These are phyloP conservation scores for Zychaea mexicana DNA, from an alignment of 371 early-diverging fungal species.

Conservation along the genomic window DNA sequence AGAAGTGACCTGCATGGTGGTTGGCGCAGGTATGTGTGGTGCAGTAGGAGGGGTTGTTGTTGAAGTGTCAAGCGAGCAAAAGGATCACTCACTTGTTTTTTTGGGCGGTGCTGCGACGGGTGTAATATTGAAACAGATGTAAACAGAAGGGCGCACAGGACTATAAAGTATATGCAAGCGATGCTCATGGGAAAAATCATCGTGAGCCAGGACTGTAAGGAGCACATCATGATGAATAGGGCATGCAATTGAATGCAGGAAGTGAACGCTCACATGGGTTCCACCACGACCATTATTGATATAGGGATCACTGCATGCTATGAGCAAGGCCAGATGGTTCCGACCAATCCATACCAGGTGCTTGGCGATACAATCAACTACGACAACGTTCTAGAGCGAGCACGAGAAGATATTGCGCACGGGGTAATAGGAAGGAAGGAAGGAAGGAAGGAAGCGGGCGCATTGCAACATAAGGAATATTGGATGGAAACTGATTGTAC, in stretches of 20 bases:
- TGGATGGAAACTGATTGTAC: background rate
- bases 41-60: no score
- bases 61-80: no score
- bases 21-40: background rate
- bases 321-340: background rate
- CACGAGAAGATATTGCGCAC: background rate
- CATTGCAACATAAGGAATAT: background rate
- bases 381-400: background rate
- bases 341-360: background rate
- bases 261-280: background rate
- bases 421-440: background rate
- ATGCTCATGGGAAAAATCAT: background rate
- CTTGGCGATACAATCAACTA: background rate
- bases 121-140: background rate
- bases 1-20: background rate
- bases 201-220: conserved; percentile 1
- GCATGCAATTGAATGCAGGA: no score
- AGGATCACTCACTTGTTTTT: no score
- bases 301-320: background rate
- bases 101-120: no score
- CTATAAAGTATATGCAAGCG: background rate
- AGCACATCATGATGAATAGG: background rate
- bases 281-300: background rate
- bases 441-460: background rate
- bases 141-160: background rate